Conservation (phyloP, 345 rosid genomes). For the Moricandia moricandioides region DNA sequence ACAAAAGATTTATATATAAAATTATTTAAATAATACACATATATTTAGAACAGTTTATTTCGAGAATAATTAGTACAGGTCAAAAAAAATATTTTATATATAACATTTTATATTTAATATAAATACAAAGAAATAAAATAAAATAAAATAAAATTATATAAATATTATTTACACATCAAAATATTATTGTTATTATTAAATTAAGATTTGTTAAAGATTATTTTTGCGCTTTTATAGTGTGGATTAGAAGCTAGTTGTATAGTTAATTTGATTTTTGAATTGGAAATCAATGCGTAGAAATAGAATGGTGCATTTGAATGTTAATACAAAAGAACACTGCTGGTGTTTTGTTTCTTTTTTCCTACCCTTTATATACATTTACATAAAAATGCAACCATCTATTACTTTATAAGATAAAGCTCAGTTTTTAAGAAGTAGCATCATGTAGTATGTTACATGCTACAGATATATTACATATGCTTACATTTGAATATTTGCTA, state of each 20-base stretch:
- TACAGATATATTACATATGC: background rate
- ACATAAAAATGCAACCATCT: background rate
- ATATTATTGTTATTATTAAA: no score
- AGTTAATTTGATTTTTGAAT: background rate
- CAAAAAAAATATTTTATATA: no score
- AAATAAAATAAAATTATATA: no score
- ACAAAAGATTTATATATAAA: no score
- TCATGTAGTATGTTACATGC: background rate
- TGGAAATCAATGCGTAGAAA: background rate
- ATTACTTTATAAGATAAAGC: background rate
- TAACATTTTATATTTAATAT: no score
- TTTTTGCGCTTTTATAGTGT: no score
- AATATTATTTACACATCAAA: no score
- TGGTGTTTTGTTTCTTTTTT: background rate
- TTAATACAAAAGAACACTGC: background rate
- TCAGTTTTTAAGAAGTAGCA: background rate
- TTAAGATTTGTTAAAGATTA: no score
- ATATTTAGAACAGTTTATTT: no score
- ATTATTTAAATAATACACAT: no score
- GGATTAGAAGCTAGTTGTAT: background rate
- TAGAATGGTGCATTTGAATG: background rate
- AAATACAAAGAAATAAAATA: no score
- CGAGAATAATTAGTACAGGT: no score
- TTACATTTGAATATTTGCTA: background rate
- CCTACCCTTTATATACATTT: background rate